phyloP scores from a whole-genome alignment of 2,329 filamentous ascomycete species.

The Alternaria gaisen region DNA sequence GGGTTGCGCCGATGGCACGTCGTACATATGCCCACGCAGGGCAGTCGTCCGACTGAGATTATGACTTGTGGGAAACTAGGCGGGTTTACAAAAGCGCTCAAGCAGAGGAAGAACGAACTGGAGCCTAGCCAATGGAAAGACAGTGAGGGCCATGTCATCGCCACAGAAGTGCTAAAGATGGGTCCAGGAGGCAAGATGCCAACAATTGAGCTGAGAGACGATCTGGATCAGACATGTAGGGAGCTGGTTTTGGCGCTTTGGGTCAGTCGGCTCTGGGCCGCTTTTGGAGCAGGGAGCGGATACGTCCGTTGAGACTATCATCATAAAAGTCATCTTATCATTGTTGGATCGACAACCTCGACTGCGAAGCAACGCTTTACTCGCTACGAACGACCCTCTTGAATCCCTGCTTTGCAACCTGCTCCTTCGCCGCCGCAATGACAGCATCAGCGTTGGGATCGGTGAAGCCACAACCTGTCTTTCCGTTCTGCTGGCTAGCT shows the following conservation, averaged over 20 bases:
- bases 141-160: slow-evolving; percentile 27
- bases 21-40: slow-evolving; percentile 22
- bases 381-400: slow-evolving; percentile 32
- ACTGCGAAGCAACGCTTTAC: slow-evolving; percentile 4
- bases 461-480: slow-evolving; percentile 42
- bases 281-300: slow-evolving; percentile 26
- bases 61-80: slow-evolving; percentile 35
- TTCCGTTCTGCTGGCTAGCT: slow-evolving; percentile 41
- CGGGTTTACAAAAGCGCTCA: slow-evolving; percentile 17
- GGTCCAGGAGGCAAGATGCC: slow-evolving; percentile 28
- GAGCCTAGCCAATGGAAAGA: slow-evolving; percentile 36
- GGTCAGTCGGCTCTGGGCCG: slow-evolving; percentile 37
- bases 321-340: not conserved
- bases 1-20: slow-evolving; percentile 31
- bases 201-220: slow-evolving; percentile 30
- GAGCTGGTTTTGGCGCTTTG: slow-evolving; percentile 36
- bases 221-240: slow-evolving; percentile 34
- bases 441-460: slow-evolving; percentile 40
- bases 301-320: slow-evolving; percentile 4
- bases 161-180: slow-evolving; percentile 31
- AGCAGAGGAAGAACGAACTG: slow-evolving; percentile 26
- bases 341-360: not conserved
- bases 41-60: slow-evolving; percentile 23
- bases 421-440: slow-evolving; percentile 42
- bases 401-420: slow-evolving; percentile 42